Evolutionary conservation across 345 rosid genomes (phyloP), one percentile per base, ranked within the genome.

Genomic region (Rhodamnia rubescens): DNA sequence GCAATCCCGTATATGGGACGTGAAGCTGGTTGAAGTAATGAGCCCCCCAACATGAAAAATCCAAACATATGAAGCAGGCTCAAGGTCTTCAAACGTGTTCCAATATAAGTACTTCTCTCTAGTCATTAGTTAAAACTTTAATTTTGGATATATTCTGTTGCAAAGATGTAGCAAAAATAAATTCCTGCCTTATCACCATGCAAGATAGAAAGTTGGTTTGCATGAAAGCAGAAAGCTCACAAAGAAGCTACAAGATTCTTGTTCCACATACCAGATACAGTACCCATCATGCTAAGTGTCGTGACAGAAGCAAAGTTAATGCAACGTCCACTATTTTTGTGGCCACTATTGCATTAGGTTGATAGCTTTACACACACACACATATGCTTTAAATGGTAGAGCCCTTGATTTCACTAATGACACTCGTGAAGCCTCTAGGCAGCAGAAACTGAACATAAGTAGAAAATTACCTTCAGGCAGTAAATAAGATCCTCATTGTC

Each of bases 401-500:
- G 26, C 44, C 36, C 21, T n/a, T 49, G 53, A 57, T 49, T n/a
- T 59, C 53, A 64, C 29, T 36, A 51, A 52, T 26, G 42, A 27
- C 29, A 78, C 22, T 24, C 42, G 47, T 78, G 51, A 36, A 53
- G 51, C 82, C 51, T 12, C 42, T 82, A 27, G 47, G 57, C 58
- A 27, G 59, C 50, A 74, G 44, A 29, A 74, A 29, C 44, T 69
- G 20, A 36, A 36, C 78, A 36, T n/a, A 20, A 74, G 74, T 44
- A 83, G 84, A 85, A 64, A 55, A 58, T 89, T 88, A 97, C 99
- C 98, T 96, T 97, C 91, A 95, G 87, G 92, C 99, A 94, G 89
- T 93, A 95, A 82, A 95, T 86, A 86, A 95, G 95, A 93, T 97
- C 99, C 90, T 96, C 99, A 84, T 96, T 96, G 86, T 97, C 94